Base-by-base conservation (phyloP, 768 basidiomycete species). In the Leccinum longicurvipes region DNA sequence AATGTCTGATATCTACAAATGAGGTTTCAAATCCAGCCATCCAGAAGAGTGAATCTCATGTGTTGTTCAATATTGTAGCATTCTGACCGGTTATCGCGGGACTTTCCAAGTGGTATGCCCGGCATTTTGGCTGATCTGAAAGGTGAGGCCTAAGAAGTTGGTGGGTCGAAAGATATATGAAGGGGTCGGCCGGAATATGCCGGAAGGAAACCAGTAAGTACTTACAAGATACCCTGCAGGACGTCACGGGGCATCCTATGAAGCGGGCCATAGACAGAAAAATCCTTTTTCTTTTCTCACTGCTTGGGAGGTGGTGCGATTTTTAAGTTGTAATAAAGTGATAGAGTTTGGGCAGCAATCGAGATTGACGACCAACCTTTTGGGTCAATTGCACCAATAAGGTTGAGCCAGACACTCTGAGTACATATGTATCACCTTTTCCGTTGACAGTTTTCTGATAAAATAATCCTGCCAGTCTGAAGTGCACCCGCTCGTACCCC, bases 301-400 rank as follows among this genome's bases (percentile, higher is more conserved):
- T 36, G 46, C 57, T 55, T 46, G 59, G 36, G 31, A 53, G 59
- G 51, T n/a, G 54, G 42, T 59, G 64, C 49, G 32, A 68, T 74
- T 75, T 76, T 75, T 77, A 72, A 72, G 76, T 77, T 79, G 79
- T 72, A 79, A 73, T 78, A 79, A 73, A 76, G 78, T 78, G 73
- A 76, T 79, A 79, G 79, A 76, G 75, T 78, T 80, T 70, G 64
- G 65, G 48, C 59, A 58, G 56, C 47, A 73, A 77, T 75, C 76
- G 73, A 76, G 76, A 77, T 77, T 67, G 69, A 68, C 72, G 63
- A 73, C 71, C 67, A 73, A 51, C 71, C 72, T 72, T 72, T 72
- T 73, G 72, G 72, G 72, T 72, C 72, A 52, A 39, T 60, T 60
- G 62, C 72, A 61, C 72, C 71, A 73, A 71, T 71, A 71, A 71